Conservation (phyloP, 2,329 filamentous ascomycete species). For the Talaromyces sp. region DNA sequence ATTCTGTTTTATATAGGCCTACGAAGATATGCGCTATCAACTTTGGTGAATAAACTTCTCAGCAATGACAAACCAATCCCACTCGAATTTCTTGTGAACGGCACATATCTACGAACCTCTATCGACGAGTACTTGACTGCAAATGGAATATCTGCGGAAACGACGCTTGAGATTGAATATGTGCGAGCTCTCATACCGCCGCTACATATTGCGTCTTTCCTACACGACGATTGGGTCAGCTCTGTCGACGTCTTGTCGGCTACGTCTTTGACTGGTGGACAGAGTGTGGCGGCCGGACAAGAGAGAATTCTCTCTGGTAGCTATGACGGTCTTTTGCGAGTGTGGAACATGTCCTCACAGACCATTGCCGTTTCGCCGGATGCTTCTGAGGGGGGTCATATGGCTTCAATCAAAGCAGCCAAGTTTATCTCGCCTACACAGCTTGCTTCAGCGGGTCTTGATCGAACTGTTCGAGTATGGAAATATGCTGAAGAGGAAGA, state of each 20-base stretch:
- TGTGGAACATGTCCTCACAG: slow-evolving; percentile 89
- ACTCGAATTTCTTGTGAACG: slow-evolving; percentile 92
- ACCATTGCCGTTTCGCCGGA: slow-evolving; percentile 72
- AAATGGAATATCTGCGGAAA: slow-evolving; percentile 85
- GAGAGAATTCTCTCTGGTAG: slow-evolving; percentile 84
- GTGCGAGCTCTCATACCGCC: slow-evolving; percentile 88
- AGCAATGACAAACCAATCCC: slow-evolving; percentile 51
- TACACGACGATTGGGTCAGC: slow-evolving; percentile 97
- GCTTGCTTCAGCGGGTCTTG: slow-evolving; percentile 77
- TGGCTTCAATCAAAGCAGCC: slow-evolving; percentile 73
- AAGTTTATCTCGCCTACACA: slow-evolving; percentile 76
- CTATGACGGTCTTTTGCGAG: slow-evolving; percentile 81
- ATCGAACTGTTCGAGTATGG: slow-evolving; percentile 85
- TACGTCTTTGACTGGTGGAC: slow-evolving; percentile 53
- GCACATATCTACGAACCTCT: slow-evolving; percentile 82
- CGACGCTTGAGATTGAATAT: slow-evolving; percentile 84
- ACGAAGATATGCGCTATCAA: slow-evolving; percentile 59
- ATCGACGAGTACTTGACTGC: slow-evolving; percentile 85
- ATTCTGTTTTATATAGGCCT: slow-evolving; percentile 40
- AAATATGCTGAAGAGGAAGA: slow-evolving; percentile 70
- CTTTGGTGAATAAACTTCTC: slow-evolving; percentile 61
- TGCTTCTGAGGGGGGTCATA: slow-evolving; percentile 67
- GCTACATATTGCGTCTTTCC: slow-evolving; percentile 82
- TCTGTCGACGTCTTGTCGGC: slow-evolving; percentile 75
- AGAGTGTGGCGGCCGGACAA: slow-evolving; percentile 52